These are phyloP conservation scores for Bryoerythrophyllum caledonicum DNA, from an alignment of 225 moss, liverwort and hornwort species.

Conservation along the genomic window DNA sequence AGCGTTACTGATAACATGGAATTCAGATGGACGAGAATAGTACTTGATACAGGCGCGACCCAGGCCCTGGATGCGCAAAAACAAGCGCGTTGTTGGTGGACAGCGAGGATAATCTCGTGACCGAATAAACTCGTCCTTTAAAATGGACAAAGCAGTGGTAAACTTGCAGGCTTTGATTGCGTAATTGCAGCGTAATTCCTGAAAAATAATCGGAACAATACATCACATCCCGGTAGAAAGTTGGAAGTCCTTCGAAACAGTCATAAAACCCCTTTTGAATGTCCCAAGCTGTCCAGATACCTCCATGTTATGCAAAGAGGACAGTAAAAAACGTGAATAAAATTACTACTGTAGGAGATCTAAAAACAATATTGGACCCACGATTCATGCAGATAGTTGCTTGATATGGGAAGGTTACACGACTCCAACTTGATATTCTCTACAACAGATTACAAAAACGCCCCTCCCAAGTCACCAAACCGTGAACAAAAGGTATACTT, in stretches of 20 bases:
- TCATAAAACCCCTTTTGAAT: slow-evolving; percentile 5
- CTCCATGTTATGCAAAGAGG: background rate
- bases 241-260: slow-evolving; percentile 13
- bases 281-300: slow-evolving; percentile 7
- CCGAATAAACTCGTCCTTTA: slow-evolving; percentile 93
- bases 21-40: slow-evolving; percentile 18
- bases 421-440: background rate
- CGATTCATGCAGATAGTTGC: background rate
- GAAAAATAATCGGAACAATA: slow-evolving; percentile 27
- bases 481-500: background rate
- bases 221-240: slow-evolving; percentile 22
- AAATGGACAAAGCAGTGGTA: slow-evolving; percentile 75
- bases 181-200: slow-evolving; percentile 97
- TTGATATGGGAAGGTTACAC: background rate
- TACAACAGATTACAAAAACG: background rate
- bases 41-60: slow-evolving; percentile 96
- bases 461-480: background rate
- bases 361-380: background rate
- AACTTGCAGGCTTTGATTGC: slow-evolving; percentile 87
- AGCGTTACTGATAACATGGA: background rate
- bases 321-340: background rate
- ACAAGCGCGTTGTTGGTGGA: slow-evolving; percentile 89
- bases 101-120: slow-evolving; percentile 97
- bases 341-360: background rate
- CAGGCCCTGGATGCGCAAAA: slow-evolving; percentile 87